Percentiles rank a stretch among this genome's conserved stretches.
Evolutionary conservation across 2,329 filamentous ascomycete genomes (phyloP).

Genomic region (Calonectria montana): DNA sequence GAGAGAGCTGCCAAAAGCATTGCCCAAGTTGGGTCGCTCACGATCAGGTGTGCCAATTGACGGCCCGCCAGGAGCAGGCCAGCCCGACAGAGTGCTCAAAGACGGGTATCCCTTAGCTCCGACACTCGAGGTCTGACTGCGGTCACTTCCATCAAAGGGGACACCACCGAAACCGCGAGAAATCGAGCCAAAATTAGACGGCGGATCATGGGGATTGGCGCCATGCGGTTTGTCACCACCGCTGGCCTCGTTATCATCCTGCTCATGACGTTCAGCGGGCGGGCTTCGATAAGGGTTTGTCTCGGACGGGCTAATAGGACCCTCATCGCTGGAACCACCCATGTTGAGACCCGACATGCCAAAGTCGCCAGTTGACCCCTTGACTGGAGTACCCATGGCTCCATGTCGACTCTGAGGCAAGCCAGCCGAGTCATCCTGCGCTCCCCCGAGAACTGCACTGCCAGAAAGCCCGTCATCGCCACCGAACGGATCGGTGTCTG

Average conservation of each 20-base stretch:
- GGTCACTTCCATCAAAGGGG: slow-evolving; percentile 79
- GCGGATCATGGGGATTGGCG: slow-evolving; percentile 51
- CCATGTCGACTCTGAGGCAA: slow-evolving; percentile 50
- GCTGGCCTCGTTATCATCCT: slow-evolving; percentile 69
- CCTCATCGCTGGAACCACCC: slow-evolving; percentile 68
- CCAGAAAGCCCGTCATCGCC: slow-evolving; percentile 74
- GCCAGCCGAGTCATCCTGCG: slow-evolving; percentile 70
- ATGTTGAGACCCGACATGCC: slow-evolving; percentile 71
- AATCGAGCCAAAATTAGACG: slow-evolving; percentile 64
- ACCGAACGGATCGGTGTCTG: slow-evolving; percentile 81
- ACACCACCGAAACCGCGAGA: slow-evolving; percentile 63
- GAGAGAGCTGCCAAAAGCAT: slow-evolving; percentile 81
- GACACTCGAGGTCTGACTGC: slow-evolving; percentile 92
- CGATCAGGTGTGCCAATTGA: slow-evolving; percentile 76
- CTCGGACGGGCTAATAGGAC: slow-evolving; percentile 89
- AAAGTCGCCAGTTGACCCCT: slow-evolving; percentile 67
- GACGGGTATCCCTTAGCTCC: slow-evolving; percentile 78
- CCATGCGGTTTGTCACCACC: slow-evolving; percentile 60
- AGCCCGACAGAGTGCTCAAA: slow-evolving; percentile 71
- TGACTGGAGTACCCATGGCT: slow-evolving; percentile 65
- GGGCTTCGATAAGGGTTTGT: slow-evolving; percentile 98
- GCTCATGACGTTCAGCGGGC: slow-evolving; percentile 77
- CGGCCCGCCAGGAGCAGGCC: slow-evolving; percentile 66
- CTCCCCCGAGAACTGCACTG: slow-evolving; percentile 80
- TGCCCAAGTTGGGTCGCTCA: slow-evolving; percentile 65